phyloP scores from a whole-genome alignment of 441 rosid genomes.

The Adansonia grandidieri region DNA sequence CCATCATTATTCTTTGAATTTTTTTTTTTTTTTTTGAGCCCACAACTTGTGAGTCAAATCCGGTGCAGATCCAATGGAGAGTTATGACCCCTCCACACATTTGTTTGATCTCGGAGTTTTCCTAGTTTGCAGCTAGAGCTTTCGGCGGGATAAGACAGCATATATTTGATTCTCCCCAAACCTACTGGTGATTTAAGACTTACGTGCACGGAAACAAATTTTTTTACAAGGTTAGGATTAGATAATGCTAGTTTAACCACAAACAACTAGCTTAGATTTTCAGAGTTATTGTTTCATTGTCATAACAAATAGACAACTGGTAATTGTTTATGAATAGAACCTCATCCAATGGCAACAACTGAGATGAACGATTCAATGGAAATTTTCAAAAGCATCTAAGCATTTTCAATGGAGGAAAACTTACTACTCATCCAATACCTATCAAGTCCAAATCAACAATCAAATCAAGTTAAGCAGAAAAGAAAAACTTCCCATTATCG shows the following conservation, averaged over 20 bases:
- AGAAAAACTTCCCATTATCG: neutral
- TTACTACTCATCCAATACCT: neutral
- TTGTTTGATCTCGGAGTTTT: neutral
- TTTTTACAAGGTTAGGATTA: neutral
- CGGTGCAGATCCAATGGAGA: neutral
- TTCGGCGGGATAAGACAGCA: neutral
- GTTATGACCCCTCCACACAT: neutral
- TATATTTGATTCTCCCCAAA: conserved; percentile 1
- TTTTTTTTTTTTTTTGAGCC: neutral
- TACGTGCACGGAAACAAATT: conserved; percentile 8
- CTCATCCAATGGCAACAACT: neutral
- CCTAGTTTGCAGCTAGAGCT: neutral
- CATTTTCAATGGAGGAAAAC: neutral
- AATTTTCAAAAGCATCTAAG: neutral
- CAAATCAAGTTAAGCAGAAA: neutral
- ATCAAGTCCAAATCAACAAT: conserved; percentile 6
- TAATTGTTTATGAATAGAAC: neutral
- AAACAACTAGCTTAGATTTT: neutral
- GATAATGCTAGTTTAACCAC: neutral
- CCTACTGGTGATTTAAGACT: conserved; percentile 4
- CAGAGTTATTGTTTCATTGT: neutral
- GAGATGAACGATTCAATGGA: neutral
- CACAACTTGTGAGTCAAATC: neutral
- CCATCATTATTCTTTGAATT: neutral
- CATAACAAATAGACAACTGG: neutral